phyloP scores from a whole-genome alignment of 192 early-diverging fungal species.

The Backusella macrospora region DNA sequence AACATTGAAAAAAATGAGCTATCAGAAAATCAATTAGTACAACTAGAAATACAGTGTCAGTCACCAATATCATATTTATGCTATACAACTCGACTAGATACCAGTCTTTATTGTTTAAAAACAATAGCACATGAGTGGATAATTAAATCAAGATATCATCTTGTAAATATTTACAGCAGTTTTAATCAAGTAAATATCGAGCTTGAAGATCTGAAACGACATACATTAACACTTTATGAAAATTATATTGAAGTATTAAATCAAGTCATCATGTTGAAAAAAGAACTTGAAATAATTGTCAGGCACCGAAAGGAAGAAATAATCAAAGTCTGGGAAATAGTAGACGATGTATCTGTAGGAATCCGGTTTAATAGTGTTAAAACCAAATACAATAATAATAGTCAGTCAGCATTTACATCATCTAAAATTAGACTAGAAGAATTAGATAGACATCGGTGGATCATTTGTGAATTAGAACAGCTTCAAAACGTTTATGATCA shows the following conservation, averaged over 20 bases:
- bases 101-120: slow-evolving; percentile 36
- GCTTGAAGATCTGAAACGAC: slow-evolving; percentile 42
- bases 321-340: slow-evolving; percentile 56
- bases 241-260: slow-evolving; percentile 47
- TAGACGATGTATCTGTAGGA: slow-evolving; percentile 45
- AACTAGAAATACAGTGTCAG: not conserved
- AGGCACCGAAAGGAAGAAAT: slow-evolving; percentile 54
- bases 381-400: not conserved
- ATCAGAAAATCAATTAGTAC: not conserved
- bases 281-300: slow-evolving; percentile 50
- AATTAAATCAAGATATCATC: slow-evolving; percentile 8
- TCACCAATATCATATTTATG: not conserved
- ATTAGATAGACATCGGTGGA: slow-evolving; percentile 46
- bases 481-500: slow-evolving; percentile 43
- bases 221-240: slow-evolving; percentile 45
- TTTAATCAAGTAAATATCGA: slow-evolving; percentile 46
- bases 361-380: slow-evolving; percentile 12
- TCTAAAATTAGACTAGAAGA: slow-evolving; percentile 23
- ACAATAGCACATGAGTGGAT: slow-evolving; percentile 22
- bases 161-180: slow-evolving; percentile 43
- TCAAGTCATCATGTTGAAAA: slow-evolving; percentile 44
- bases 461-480: slow-evolving; percentile 53
- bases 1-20: slow-evolving; percentile 1
- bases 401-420: not conserved
- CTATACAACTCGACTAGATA: slow-evolving; percentile 20